Evolutionary conservation across 139 green algal genomes (phyloP).

Genomic region (Volvox reticuliferus): DNA sequence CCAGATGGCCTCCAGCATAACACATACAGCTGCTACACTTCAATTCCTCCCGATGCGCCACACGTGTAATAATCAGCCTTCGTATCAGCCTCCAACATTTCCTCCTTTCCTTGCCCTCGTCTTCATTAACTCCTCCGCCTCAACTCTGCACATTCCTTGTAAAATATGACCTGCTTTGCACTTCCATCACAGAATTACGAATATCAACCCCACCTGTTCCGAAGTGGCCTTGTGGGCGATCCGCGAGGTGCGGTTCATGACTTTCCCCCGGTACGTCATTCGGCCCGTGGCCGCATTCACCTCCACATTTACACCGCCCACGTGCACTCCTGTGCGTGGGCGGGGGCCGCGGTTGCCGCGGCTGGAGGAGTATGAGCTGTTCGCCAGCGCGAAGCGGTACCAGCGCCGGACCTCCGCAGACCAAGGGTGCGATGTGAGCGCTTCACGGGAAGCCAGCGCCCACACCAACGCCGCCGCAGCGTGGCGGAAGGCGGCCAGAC

Average conservation of each 20-base stretch:
- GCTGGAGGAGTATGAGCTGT: neutral
- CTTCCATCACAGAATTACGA: too few relatives aligned
- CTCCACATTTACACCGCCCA: constrained; percentile 40
- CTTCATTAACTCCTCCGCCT: too few relatives aligned
- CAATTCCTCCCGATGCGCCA: too few relatives aligned
- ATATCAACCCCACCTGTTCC: constrained; percentile 19
- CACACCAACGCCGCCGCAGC: constrained; percentile 40
- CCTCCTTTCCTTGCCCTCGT: too few relatives aligned
- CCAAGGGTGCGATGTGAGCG: constrained; percentile 22
- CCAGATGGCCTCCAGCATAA: too few relatives aligned
- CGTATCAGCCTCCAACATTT: too few relatives aligned
- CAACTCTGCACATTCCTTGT: too few relatives aligned
- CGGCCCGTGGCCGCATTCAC: constrained; percentile 39
- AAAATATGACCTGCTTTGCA: too few relatives aligned
- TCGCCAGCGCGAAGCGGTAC: constrained; percentile 28
- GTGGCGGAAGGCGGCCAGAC: constrained; percentile 46
- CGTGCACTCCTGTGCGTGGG: constrained; percentile 36
- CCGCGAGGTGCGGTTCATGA: constrained; percentile 46
- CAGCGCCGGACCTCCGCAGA: constrained; percentile 25
- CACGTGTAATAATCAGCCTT: too few relatives aligned
- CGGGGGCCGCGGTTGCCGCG: constrained; percentile 14
- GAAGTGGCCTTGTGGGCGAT: constrained; percentile 46
- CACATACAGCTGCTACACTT: too few relatives aligned
- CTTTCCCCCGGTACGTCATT: constrained; percentile 46
- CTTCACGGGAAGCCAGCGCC: constrained; percentile 19